Evolutionary conservation across 208 protist species (phyloP).

Genomic region (Trypanosoma caninum): DNA sequence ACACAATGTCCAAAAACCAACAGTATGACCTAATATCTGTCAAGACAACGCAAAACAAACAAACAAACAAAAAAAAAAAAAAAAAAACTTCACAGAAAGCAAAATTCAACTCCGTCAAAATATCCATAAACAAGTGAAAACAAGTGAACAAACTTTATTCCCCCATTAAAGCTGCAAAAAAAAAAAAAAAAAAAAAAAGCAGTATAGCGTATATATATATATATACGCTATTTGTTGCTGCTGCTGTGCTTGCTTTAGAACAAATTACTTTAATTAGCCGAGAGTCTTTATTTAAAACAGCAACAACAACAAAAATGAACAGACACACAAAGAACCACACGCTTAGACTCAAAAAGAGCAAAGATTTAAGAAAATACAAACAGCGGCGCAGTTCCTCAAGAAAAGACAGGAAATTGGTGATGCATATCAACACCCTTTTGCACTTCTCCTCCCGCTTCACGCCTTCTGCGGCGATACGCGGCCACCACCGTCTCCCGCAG

Average conservation of each 20-base stretch:
- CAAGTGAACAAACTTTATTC: no score
- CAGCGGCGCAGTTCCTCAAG: constrained; percentile 5
- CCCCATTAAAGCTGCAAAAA: background rate
- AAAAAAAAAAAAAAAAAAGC: background rate
- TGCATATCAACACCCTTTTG: constrained; percentile 74
- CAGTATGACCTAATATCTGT: no score
- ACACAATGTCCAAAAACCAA: no score
- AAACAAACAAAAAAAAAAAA: constrained; percentile 14
- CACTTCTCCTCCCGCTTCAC: constrained; percentile 33
- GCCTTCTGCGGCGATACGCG: constrained; percentile 68
- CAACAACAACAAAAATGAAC: no score
- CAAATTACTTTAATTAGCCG: no score
- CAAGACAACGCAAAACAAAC: background rate
- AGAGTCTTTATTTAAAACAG: no score
- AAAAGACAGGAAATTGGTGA: constrained; percentile 75
- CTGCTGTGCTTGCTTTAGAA: no score
- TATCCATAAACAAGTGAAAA: no score
- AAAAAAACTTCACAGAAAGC: background rate
- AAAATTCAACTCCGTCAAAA: no score
- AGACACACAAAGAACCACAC: background rate
- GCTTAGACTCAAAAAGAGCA: background rate
- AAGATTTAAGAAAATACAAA: background rate
- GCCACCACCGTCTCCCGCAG: constrained; percentile 74
- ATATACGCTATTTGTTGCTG: background rate
- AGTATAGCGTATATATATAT: background rate